Conservation (phyloP, 1,284 basidiomycete species). For the Ceratobasidium sp. region DNA sequence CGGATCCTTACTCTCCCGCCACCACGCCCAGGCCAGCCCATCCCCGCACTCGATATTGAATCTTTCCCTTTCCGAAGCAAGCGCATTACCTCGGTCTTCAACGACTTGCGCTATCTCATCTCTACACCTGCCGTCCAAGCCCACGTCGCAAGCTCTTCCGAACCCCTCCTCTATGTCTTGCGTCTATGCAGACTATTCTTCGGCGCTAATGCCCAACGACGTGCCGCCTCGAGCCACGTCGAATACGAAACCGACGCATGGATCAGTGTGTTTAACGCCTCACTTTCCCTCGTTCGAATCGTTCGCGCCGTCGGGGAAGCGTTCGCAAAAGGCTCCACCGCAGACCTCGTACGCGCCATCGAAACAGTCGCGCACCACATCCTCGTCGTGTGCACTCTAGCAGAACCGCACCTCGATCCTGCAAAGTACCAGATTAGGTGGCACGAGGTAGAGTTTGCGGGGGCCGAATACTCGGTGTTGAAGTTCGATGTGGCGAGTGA, state of each 20-base stretch:
- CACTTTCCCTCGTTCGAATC: constrained; percentile 86
- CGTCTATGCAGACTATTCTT: constrained; percentile 88
- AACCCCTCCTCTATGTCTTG: constrained; percentile 70
- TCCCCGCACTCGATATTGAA: constrained; percentile 78
- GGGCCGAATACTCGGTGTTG: constrained; percentile 71
- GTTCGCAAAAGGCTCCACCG: constrained; percentile 69
- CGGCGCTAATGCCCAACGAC: constrained; percentile 89
- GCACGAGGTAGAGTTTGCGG: constrained; percentile 76
- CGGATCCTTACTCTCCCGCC: constrained; percentile 68
- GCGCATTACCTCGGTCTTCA: constrained; percentile 91
- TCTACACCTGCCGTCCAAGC: constrained; percentile 82
- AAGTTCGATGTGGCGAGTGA: constrained; percentile 85
- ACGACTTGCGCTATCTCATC: constrained; percentile 83
- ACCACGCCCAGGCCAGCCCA: constrained; percentile 51
- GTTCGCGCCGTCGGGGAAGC: constrained; percentile 91
- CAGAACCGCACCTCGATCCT: constrained; percentile 74
- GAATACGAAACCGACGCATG: constrained; percentile 96
- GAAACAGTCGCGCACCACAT: constrained; percentile 79
- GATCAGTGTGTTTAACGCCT: constrained; percentile 94
- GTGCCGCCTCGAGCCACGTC: constrained; percentile 85
- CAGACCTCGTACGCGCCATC: constrained; percentile 78
- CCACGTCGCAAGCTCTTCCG: constrained; percentile 75
- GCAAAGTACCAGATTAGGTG: constrained; percentile 73
- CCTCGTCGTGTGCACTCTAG: constrained; percentile 75
- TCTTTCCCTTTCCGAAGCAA: constrained; percentile 91